Evolutionary conservation across 768 basidiomycete species (phyloP).

Genomic region (Nidularia sp.): DNA sequence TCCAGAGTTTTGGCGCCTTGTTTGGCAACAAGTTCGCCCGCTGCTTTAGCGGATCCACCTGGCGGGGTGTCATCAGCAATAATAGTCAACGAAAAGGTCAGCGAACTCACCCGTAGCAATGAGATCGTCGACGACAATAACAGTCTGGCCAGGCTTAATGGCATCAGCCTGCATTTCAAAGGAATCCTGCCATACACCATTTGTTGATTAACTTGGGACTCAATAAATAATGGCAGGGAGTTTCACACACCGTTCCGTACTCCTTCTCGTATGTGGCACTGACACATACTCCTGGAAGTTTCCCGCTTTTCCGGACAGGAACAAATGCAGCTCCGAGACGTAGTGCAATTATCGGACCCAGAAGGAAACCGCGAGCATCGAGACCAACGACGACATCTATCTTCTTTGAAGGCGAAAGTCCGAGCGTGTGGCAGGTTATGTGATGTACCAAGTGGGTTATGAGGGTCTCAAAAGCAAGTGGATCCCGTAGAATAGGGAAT

Average conservation of each 20-base stretch:
- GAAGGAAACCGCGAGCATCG: constrained; percentile 93
- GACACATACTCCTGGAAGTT: constrained; percentile 86
- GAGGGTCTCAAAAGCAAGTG: constrained; percentile 83
- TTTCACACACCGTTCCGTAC: constrained; percentile 68
- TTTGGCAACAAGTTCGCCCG: constrained; percentile 82
- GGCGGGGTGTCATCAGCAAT: constrained; percentile 1
- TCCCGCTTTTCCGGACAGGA: constrained; percentile 90
- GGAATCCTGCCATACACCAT: constrained; percentile 53
- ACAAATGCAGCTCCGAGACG: constrained; percentile 93
- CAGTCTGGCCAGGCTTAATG: constrained; percentile 77
- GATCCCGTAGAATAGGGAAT: constrained; percentile 87
- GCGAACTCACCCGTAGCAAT: constrained; percentile 82
- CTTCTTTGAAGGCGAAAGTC: constrained; percentile 53
- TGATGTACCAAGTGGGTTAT: constrained; percentile 88
- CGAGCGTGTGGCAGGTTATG: constrained; percentile 74
- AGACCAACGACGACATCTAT: constrained; percentile 93
- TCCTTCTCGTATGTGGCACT: constrained; percentile 84
- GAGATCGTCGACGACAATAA: constrained; percentile 89
- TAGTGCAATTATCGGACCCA: constrained; percentile 90
- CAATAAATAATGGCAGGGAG: neutral
- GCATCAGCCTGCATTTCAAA: constrained; percentile 94
- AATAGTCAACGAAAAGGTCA: neutral
- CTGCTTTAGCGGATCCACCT: constrained; percentile 94
- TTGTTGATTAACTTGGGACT: neutral
- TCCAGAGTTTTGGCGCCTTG: constrained; percentile 83